Percentiles rank a stretch among this genome's conserved stretches.
Evolutionary conservation across 2,329 filamentous ascomycete genomes (phyloP).

Genomic region (Hymenoscyphus linearis): DNA sequence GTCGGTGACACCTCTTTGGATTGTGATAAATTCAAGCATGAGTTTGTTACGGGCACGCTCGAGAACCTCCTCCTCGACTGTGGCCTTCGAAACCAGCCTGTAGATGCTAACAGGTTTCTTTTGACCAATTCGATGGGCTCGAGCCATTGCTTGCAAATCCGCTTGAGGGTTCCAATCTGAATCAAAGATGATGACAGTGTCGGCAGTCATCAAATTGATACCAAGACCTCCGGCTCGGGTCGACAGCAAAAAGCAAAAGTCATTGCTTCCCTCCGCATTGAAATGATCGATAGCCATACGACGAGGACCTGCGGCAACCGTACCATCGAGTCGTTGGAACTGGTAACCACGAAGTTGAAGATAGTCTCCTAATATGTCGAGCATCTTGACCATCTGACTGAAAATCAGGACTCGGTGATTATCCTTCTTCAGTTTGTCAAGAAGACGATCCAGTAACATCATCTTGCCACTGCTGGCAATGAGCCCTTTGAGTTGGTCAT

Average conservation of each 20-base stretch:
- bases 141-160: slow-evolving; percentile 96
- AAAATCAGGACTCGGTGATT: slow-evolving; percentile 96
- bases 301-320: slow-evolving; percentile 80
- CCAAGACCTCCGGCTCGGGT: slow-evolving; percentile 95
- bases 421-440: slow-evolving; percentile 88
- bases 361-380: slow-evolving; percentile 93
- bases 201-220: slow-evolving; percentile 98
- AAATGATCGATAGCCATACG: slow-evolving; percentile 97
- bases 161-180: slow-evolving; percentile 99
- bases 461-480: slow-evolving; percentile 98
- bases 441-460: slow-evolving; percentile 96
- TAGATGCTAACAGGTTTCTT: slow-evolving; percentile 96
- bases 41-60: slow-evolving; percentile 97
- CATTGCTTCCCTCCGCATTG: slow-evolving; percentile 91
- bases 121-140: slow-evolving; percentile 95
- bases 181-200: slow-evolving; percentile 96
- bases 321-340: slow-evolving; percentile 92
- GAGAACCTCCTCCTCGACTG: slow-evolving; percentile 94
- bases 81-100: slow-evolving; percentile 94
- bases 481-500: slow-evolving; percentile 86
- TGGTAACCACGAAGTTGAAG: slow-evolving; percentile 88
- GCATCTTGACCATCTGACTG: slow-evolving; percentile 99
- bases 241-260: slow-evolving; percentile 94
- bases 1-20: slow-evolving; percentile 93
- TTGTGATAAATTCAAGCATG: slow-evolving; percentile 93